A percentile compares a stretch with the other conserved stretches of the same genome.
Evolutionary conservation across 2,329 filamentous ascomycete species (phyloP).

Genomic region (Ceratocystiopsis sp.): DNA sequence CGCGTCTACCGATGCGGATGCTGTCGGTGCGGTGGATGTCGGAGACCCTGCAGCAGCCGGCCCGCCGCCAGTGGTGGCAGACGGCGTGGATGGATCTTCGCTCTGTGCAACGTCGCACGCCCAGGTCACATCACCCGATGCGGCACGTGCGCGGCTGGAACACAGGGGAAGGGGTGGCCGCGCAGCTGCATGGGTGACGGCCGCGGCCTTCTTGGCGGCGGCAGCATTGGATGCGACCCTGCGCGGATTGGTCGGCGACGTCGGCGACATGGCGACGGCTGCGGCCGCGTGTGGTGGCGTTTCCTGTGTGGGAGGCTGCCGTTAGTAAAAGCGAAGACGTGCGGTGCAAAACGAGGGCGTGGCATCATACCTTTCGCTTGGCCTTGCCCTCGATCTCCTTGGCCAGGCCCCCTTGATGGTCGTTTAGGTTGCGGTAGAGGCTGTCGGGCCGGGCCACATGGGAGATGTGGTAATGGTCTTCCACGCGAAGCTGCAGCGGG

Average conservation of each 20-base stretch:
- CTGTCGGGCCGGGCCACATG: not conserved
- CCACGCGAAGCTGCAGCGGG: no score
- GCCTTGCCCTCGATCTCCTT: no score
- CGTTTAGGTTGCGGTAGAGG: slow-evolving; percentile 5
- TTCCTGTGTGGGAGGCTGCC: no score
- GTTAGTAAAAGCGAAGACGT: no score
- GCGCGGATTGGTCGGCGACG: no score
- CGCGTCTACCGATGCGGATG: not conserved
- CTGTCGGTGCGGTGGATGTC: not conserved
- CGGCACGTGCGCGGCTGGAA: slow-evolving; percentile 5
- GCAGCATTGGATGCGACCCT: not conserved
- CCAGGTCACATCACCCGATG: slow-evolving; percentile 7
- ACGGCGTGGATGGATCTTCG: no score
- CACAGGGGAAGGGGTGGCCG: slow-evolving; percentile 3
- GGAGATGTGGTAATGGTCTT: not conserved
- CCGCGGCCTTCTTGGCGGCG: not conserved
- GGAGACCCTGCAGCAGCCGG: no score
- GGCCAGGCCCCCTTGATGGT: not conserved
- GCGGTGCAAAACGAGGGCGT: no score
- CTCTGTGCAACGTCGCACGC: not conserved
- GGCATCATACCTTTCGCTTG: no score
- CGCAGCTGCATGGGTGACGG: not conserved
- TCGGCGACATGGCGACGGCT: no score
- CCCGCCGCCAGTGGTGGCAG: no score
- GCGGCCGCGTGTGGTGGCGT: no score